These are phyloP conservation scores for Beauveria sp. DNA, from an alignment of 2,329 filamentous ascomycete genomes.

Conservation along the genomic window DNA sequence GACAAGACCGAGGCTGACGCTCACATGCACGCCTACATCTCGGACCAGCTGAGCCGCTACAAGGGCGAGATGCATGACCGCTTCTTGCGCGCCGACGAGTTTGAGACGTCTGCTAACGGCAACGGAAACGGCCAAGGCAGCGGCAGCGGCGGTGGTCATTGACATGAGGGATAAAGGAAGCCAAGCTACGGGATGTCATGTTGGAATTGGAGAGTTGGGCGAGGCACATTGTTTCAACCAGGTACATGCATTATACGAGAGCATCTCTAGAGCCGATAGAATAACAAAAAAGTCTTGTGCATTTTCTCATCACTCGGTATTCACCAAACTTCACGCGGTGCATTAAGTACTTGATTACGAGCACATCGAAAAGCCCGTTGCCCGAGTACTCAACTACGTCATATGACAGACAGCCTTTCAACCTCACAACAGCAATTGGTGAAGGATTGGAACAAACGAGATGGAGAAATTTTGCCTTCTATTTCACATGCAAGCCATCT, in stretches of 20 bases:
- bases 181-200: not conserved
- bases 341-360: not conserved
- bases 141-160: not conserved
- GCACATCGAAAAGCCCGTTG: not conserved
- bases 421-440: too few relatives aligned
- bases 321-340: not conserved
- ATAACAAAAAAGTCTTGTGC: not conserved
- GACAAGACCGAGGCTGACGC: constrained; percentile 51
- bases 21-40: constrained; percentile 75
- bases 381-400: too few relatives aligned
- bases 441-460: constrained; percentile 2
- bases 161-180: too few relatives aligned
- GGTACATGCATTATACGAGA: not conserved
- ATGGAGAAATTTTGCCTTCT: constrained; percentile 14
- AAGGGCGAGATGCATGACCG: constrained; percentile 26
- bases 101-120: constrained; percentile 32
- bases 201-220: not conserved
- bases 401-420: not conserved
- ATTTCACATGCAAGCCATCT: constrained; percentile 15
- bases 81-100: constrained; percentile 35
- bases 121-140: not conserved
- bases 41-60: constrained; percentile 69
- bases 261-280: constrained; percentile 3
- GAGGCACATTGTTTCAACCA: not conserved
- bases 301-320: not conserved